Evolutionary conservation across 208 protist species (phyloP), one percentile per base, ranked within the genome.

Genomic region (Trypanosoma melophagium): DNA sequence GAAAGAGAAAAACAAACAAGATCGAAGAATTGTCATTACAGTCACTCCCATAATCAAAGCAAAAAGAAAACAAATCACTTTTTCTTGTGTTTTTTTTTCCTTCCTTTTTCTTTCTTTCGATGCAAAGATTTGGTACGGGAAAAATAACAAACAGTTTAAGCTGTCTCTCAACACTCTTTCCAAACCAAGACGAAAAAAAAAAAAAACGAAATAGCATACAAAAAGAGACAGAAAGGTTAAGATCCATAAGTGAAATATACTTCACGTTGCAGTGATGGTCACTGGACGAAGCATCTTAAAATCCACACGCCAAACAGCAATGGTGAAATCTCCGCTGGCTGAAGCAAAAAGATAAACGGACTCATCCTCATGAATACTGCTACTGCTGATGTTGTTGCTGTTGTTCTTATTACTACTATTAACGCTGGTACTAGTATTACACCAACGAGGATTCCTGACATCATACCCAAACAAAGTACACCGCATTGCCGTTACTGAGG

Each of bases 271-370:
- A 8, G 24, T 56, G 24, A 55, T 35, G 8, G 42, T n/a, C 13
- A 49, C 28, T 22, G 78, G 66, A 44, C 52, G 51, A 17, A 87
- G 47, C 12, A 78, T 52, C 22, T 69, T 71, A 56, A 94, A 84
- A 52, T 94, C 88, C 0, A 94, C 69, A 21, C 83, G 84, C 85
- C 88, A 94, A 21, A 94, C 17, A 8, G 84, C 82, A 58, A 94
- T 73, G 14, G 76, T 80, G 35, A 76, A 72, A 65, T 91, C 88
- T 25, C 82, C 81, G 59, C 88, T 84, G 14, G 69, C 80, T 4
- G 85, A 87, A 40, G 79, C 78, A 66, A 90, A 94, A 24, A 94
- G 47, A 62, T 89, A 88, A 16, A 94, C 77, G 40, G 16, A 59
- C 45, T 25, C 71, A 60, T 62, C 65, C 57, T 19, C 74, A 35